Evolutionary conservation across 192 early-diverging fungal genomes (phyloP), one percentile per base, ranked within the genome.

Genomic region (Rhizophagus clarus): DNA sequence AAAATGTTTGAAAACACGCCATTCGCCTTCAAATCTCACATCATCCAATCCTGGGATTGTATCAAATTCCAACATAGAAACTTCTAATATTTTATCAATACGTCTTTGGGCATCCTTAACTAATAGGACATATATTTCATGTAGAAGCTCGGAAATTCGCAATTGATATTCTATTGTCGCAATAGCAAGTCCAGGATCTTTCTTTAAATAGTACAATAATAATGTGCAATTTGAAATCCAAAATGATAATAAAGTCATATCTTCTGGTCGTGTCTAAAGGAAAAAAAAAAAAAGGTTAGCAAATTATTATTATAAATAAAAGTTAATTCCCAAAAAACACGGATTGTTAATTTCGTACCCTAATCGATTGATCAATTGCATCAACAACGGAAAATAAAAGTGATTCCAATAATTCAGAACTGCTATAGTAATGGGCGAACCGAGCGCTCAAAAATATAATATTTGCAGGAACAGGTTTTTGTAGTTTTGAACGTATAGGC

Each of bases 141-240:
- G 88, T 61, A 96, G 88, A 37, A 96, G 89, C 77, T 97, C 96
- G 8, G 94, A 89, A 70, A 99, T 87, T n/a, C 87, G 85, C 1
- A 93, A 85, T 82, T 99, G 96, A 49, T 90, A 85, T 69, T 93
- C 88, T 34, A 86, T 91, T 32, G 94, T 93, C 4, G 90, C 85
- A 26, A 89, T 83, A 24, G 92, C 88, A 31, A 98, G 88, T 26
- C 90, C 90, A 45, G 88, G 80, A 84, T 99, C 97, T 74, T 94
- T 92, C 82, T 96, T 96, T 56, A 99, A 82, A 83, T 94, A 97
- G 80, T 95, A 93, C 4, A 96, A 83, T 9, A 99, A 87, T 64
- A 93, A 93, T 47, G 91, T 91, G 63, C 90, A 87, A 84, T 99
- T 97, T 42, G 94, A 85, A 26, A 96, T 90, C 96, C 96, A 98